A percentile compares a stretch with the other conserved stretches of the same genome.
These are phyloP conservation scores for Beta corolliflora DNA, from an alignment of 179 eudicot genomes.

Conservation along the genomic window DNA sequence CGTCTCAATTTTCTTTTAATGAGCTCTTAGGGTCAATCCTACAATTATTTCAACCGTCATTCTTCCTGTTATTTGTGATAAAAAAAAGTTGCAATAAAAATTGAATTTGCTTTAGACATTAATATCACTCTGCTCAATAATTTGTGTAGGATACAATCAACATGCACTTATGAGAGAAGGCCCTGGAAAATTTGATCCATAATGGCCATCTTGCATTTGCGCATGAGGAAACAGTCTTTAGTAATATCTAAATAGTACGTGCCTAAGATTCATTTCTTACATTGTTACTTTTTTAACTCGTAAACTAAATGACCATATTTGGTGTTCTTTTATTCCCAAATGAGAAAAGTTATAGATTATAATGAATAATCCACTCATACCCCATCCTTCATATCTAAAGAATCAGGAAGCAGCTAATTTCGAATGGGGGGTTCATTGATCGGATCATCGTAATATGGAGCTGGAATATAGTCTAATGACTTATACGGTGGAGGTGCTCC, in stretches of 20 bases:
- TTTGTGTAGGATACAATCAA: neutral
- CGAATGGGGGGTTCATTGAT: neutral
- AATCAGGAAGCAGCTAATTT: neutral
- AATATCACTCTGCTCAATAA: neutral
- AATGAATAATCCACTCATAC: neutral
- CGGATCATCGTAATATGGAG: slow-evolving; percentile 5
- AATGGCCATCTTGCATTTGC: neutral
- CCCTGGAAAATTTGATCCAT: neutral
- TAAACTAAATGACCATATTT: neutral
- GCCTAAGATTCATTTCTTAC: neutral
- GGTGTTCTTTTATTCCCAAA: neutral
- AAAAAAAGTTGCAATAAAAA: neutral
- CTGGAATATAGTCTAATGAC: slow-evolving; percentile 14
- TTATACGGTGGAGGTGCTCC: slow-evolving; percentile 17
- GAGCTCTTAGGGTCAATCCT: neutral
- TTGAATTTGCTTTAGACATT: neutral
- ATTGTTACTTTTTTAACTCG: too few species aligned
- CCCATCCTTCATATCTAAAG: neutral
- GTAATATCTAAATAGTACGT: neutral
- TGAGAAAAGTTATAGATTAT: neutral
- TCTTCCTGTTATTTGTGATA: too few species aligned
- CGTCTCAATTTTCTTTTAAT: neutral
- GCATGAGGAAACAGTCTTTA: neutral
- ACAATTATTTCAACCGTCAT: neutral
- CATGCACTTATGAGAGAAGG: neutral